Percentiles rank a stretch among this genome's conserved stretches.
phyloP scores from a whole-genome alignment of 139 green algal genomes.

The Chlamydomonas urium region DNA sequence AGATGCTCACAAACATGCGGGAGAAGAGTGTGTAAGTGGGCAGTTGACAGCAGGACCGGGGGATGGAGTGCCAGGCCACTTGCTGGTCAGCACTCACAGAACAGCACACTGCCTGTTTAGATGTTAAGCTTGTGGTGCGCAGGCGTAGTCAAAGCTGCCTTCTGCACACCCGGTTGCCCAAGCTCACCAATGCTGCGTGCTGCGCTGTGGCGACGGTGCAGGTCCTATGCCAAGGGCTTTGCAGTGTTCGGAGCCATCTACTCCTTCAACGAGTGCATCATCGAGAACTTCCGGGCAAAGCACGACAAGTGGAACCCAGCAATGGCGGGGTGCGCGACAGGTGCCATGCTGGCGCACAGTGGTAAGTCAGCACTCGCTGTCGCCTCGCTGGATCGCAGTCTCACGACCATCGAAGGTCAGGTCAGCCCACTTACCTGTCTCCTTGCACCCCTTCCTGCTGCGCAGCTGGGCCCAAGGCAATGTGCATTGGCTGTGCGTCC shows the following conservation, averaged over 20 bases:
- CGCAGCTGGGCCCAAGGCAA: conserved; percentile 72
- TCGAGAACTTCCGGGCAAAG: conserved; percentile 87
- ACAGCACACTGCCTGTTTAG: no score
- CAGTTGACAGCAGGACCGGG: no score
- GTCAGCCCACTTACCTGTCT: not conserved
- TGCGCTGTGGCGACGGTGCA: conserved; percentile 24
- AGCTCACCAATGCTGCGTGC: not conserved
- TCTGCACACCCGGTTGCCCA: no score
- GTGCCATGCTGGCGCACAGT: conserved; percentile 68
- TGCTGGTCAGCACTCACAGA: no score
- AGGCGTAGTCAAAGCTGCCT: no score
- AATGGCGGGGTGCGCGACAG: conserved; percentile 87
- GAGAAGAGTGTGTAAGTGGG: conserved; percentile 43
- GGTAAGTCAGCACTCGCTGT: conserved; percentile 15
- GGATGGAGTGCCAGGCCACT: no score
- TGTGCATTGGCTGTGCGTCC: conserved; percentile 81
- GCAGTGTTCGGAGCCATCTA: conserved; percentile 85
- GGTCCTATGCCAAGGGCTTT: conserved; percentile 90
- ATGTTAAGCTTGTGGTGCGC: no score
- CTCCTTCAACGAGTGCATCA: conserved; percentile 87
- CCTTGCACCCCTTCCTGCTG: not conserved
- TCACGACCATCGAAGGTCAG: not conserved
- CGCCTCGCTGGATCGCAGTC: not conserved
- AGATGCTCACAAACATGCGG: conserved; percentile 48
- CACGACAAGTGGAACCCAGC: conserved; percentile 87